These are phyloP conservation scores for Penicillium samsonianum DNA, from an alignment of 495 filamentous ascomycete genomes.

Conservation along the genomic window DNA sequence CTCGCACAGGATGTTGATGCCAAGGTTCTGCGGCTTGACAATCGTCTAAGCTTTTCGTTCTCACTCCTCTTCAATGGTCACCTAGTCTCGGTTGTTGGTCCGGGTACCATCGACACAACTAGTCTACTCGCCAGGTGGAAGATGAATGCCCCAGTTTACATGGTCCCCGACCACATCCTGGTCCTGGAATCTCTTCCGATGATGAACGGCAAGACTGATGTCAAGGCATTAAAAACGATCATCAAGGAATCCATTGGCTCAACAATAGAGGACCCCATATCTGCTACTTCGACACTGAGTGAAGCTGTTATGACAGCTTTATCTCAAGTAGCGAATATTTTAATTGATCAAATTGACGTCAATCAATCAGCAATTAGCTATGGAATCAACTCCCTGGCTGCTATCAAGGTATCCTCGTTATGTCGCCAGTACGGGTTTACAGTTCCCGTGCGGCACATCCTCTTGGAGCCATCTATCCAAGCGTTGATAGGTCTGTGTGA, in stretches of 20 bases:
- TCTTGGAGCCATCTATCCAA: constrained; percentile 5
- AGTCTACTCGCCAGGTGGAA: constrained; percentile 2
- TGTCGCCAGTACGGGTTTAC: constrained; percentile 3
- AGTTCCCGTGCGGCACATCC: not conserved
- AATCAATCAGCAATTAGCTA: constrained; percentile 4
- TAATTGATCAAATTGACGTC: not conserved
- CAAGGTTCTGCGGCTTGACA: not conserved
- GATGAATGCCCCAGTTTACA: not conserved
- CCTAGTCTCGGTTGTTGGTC: not conserved
- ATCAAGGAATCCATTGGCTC: not conserved
- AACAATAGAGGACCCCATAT: not conserved
- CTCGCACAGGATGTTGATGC: constrained; percentile 16
- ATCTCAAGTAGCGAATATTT: not conserved
- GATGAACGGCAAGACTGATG: constrained; percentile 4
- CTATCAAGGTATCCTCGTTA: constrained; percentile 3
- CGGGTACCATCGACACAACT: not conserved
- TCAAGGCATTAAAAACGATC: not conserved
- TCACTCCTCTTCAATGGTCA: not conserved
- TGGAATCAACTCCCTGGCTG: constrained; percentile 8
- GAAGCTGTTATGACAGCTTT: constrained; percentile 1
- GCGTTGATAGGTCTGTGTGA: not conserved
- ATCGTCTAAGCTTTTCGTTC: not conserved
- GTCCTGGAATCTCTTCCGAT: constrained; percentile 1
- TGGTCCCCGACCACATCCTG: constrained; percentile 5
- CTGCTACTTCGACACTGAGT: not conserved